phyloP scores from a whole-genome alignment of 768 basidiomycete genomes.

The Kwoniella sp. region DNA sequence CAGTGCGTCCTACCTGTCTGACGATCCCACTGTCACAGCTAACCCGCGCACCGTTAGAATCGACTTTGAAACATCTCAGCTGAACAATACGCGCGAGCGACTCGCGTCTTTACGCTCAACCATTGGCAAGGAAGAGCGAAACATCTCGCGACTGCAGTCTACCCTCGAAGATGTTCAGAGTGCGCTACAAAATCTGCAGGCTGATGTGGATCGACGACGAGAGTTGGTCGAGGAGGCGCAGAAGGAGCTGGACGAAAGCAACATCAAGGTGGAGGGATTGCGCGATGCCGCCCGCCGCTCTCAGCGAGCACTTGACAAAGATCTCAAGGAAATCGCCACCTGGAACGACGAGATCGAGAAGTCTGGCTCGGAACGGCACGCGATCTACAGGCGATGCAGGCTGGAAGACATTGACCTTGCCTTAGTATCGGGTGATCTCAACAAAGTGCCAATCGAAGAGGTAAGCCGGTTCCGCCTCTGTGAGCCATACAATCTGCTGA shows the following conservation, averaged over 20 bases:
- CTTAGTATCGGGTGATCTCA: constrained; percentile 67
- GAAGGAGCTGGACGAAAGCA: constrained; percentile 59
- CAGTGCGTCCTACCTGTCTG: no score
- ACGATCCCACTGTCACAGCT: neutral
- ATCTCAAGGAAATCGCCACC: constrained; percentile 79
- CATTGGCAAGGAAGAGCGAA: constrained; percentile 59
- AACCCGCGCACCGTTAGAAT: no score
- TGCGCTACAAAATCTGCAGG: constrained; percentile 47
- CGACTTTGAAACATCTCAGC: constrained; percentile 74
- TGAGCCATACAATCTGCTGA: neutral
- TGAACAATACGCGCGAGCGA: constrained; percentile 64
- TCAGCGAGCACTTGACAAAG: constrained; percentile 73
- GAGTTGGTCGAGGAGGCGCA: constrained; percentile 65
- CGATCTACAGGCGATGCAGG: constrained; percentile 84
- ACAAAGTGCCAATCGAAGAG: constrained; percentile 85
- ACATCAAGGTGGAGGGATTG: constrained; percentile 62
- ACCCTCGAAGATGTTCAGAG: constrained; percentile 46
- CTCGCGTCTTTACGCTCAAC: constrained; percentile 57
- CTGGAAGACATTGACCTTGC: constrained; percentile 88
- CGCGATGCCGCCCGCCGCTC: constrained; percentile 68
- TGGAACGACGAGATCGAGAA: constrained; percentile 94
- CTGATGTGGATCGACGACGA: constrained; percentile 59
- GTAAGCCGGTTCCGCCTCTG: neutral
- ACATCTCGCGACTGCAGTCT: constrained; percentile 56
- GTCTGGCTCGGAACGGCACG: constrained; percentile 73